phyloP scores from a whole-genome alignment of 1,139 yeast genomes.

The Hyphopichia fennica region DNA sequence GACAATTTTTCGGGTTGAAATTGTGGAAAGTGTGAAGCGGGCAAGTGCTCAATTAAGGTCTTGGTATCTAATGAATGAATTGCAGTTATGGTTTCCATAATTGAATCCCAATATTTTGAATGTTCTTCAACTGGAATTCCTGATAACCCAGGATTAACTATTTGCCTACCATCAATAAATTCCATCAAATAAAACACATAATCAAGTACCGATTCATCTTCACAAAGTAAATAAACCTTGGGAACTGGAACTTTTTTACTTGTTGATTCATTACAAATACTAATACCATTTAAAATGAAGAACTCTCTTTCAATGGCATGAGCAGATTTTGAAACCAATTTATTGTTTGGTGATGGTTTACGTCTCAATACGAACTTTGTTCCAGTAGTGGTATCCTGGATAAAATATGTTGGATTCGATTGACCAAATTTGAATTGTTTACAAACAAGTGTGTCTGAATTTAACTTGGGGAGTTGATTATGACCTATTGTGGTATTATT shows the following conservation, averaged over 20 bases:
- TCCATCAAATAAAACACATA: conserved; percentile 62
- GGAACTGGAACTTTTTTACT: conserved; percentile 49
- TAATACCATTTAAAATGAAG: conserved; percentile 50
- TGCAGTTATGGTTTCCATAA: conserved; percentile 50
- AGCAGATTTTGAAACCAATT: conserved; percentile 58
- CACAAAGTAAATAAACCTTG: conserved; percentile 46
- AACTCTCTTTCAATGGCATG: conserved; percentile 69
- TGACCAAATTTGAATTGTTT: conserved; percentile 67
- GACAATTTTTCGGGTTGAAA: conserved; percentile 30
- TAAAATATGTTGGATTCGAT: conserved; percentile 63
- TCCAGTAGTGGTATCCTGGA: conserved; percentile 40
- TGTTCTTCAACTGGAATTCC: conserved; percentile 26
- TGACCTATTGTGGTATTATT: conserved; percentile 18
- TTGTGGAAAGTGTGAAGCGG: conserved; percentile 48
- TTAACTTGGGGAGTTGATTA: conserved; percentile 13
- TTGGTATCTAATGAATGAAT: conserved; percentile 55
- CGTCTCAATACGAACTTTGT: conserved; percentile 53
- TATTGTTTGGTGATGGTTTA: conserved; percentile 57
- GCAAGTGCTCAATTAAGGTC: conserved; percentile 44
- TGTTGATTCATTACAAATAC: conserved; percentile 26
- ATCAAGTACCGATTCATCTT: conserved; percentile 51
- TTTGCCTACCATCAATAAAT: conserved; percentile 57
- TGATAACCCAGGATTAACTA: conserved; percentile 56
- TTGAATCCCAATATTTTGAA: conserved; percentile 46
- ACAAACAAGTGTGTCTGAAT: conserved; percentile 24